Base-by-base conservation (phyloP, 202 grass and related monocot species). In the Eragrostis tef region DNA sequence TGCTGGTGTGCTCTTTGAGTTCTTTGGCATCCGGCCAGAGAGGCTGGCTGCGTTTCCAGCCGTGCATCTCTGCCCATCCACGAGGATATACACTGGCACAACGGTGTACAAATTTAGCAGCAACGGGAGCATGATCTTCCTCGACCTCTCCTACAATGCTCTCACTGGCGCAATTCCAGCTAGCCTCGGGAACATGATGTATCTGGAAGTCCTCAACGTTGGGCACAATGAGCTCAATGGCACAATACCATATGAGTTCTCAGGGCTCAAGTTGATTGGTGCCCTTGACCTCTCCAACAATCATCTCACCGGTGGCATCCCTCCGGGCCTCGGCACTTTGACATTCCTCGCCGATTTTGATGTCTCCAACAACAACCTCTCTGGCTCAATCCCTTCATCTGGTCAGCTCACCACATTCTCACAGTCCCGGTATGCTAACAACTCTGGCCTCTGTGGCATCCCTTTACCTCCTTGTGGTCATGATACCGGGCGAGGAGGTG, bases 71-170 rank as follows among this genome's bases (percentile, higher is more conserved):
- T 99, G 96, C 78, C 74, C 93, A 10, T 88, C 80, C 26, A 99
- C 96, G 1, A 91, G 96, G 72, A 99, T 99, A 4, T 99, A 99
- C 89, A 87, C 71, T 0, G 96, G 96, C 53, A 92, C 79, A 6
- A 99, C 83, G 0, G 93, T 86, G 9, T 99, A 99, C 47, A 48
- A 75, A 6, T 99, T 99, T 67, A 21, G 0, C 6, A 69, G 14
- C 41, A 99, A 90, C 29, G 96, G 96, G 6, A 99, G 96, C 20
- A 93, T 99, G 93, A 96, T 99, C 84, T 99, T 93, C 80, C 87
- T 99, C 2, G 96, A 99, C 36, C 84, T 99, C 54, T 99, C 96
- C 0, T 99, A 99, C 86, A 99, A 99, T 19, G 75, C 79, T 10
- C 78, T 99, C 58, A 89, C 78, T 0, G 93, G 96, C 7, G 11